A percentile compares a stretch with the other conserved stretches of the same genome.
Conservation (phyloP, 768 basidiomycete species). For the Lentinula aciculospora region DNA sequence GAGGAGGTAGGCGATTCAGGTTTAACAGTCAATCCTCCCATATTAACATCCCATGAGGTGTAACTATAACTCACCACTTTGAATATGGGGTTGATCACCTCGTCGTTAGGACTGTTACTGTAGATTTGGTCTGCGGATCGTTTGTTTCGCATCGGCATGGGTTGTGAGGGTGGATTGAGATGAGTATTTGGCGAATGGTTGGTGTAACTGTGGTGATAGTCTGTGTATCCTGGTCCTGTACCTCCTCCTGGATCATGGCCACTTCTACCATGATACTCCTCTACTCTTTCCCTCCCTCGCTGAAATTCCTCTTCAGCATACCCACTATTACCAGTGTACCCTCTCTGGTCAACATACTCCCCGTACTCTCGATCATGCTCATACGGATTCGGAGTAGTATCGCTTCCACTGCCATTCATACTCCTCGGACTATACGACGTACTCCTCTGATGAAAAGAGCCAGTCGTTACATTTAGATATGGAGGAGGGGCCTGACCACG, state of each 20-base stretch:
- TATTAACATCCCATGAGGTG: constrained; percentile 26
- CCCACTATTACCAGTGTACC: background rate
- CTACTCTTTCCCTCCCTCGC: background rate
- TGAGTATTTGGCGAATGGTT: constrained; percentile 42
- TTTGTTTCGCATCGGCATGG: background rate
- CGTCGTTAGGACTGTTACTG: constrained; percentile 25
- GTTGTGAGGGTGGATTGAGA: constrained; percentile 47
- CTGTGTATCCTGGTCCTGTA: background rate
- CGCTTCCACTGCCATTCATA: background rate
- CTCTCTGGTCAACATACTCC: constrained; percentile 9
- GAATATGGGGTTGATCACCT: constrained; percentile 80
- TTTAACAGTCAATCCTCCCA: constrained; percentile 38
- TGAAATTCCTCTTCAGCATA: background rate
- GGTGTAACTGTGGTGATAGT: background rate
- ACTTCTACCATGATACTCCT: background rate
- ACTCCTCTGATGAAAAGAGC: constrained; percentile 33
- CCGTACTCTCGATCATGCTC: constrained; percentile 22
- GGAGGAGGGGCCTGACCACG: constrained; percentile 30
- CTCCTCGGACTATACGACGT: constrained; percentile 26
- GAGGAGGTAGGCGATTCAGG: constrained; percentile 14
- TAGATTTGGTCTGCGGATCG: background rate
- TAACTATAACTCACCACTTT: constrained; percentile 68
- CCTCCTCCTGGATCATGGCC: background rate
- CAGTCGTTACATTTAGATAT: constrained; percentile 29
- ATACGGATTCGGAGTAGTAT: constrained; percentile 25